Percentiles rank a stretch among this genome's conserved stretches.
Evolutionary conservation across 2,329 filamentous ascomycete species (phyloP).

Genomic region (Alternaria dauci): DNA sequence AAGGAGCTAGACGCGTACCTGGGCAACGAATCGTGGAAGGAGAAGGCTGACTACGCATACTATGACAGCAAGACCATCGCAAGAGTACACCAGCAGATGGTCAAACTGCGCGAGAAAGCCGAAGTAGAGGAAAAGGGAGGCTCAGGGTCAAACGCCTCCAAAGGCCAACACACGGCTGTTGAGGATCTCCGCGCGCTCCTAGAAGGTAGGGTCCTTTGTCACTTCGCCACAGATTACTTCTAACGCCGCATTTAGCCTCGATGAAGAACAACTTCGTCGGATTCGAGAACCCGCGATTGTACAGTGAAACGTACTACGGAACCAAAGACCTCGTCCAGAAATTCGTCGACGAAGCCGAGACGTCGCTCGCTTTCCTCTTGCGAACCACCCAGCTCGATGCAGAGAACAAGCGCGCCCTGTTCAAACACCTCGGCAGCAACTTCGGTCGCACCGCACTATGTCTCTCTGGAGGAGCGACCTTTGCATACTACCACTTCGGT

Average conservation of each 20-base stretch:
- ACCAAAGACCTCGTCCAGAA: slow-evolving; percentile 95
- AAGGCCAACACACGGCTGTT: slow-evolving; percentile 60
- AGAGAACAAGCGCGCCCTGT: slow-evolving; percentile 80
- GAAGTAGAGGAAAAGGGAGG: slow-evolving; percentile 63
- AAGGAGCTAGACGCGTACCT: slow-evolving; percentile 81
- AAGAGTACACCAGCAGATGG: slow-evolving; percentile 79
- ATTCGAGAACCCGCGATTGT: slow-evolving; percentile 91
- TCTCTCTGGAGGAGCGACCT: slow-evolving; percentile 89
- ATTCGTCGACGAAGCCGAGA: slow-evolving; percentile 85
- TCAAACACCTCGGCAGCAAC: slow-evolving; percentile 89
- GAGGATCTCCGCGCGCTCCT: slow-evolving; percentile 80
- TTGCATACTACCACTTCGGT: slow-evolving; percentile 97
- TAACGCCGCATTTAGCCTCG: slow-evolving; percentile 63
- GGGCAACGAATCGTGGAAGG: slow-evolving; percentile 82
- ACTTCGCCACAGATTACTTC: neutral
- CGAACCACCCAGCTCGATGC: slow-evolving; percentile 71
- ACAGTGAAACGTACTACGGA: slow-evolving; percentile 96
- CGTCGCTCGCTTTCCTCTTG: slow-evolving; percentile 71
- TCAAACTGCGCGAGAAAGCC: slow-evolving; percentile 63
- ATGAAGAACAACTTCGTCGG: slow-evolving; percentile 98
- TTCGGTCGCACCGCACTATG: slow-evolving; percentile 93
- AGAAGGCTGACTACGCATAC: slow-evolving; percentile 75
- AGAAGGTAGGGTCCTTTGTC: slow-evolving; percentile 57
- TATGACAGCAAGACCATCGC: slow-evolving; percentile 88
- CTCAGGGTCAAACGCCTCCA: slow-evolving; percentile 31